Conservation (phyloP, 2,329 filamentous ascomycete species). For the Sclerotinia minor region DNA sequence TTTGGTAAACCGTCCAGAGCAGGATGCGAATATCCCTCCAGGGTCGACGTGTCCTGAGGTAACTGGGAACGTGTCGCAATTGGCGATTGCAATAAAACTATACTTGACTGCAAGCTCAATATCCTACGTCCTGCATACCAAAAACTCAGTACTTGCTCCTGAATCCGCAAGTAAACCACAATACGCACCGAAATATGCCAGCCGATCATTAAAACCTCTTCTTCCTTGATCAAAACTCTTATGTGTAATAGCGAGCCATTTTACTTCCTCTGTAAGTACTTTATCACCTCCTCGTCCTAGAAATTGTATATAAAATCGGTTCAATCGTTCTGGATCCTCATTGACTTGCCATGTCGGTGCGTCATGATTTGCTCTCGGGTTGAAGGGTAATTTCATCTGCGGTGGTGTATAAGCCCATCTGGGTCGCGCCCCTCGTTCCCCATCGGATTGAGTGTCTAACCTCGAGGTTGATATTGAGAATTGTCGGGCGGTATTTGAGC, state of each 20-base stretch:
- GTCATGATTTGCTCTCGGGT: constrained; percentile 50
- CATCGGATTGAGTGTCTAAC: constrained; percentile 40
- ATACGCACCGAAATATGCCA: constrained; percentile 79
- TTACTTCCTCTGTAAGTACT: constrained; percentile 83
- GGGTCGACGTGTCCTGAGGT: constrained; percentile 50
- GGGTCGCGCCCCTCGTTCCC: constrained; percentile 48
- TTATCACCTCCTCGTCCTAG: constrained; percentile 71
- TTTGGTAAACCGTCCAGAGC: constrained; percentile 73
- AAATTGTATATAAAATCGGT: constrained; percentile 74
- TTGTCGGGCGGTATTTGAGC: constrained; percentile 30
- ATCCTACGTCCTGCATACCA: constrained; percentile 54
- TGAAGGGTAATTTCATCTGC: constrained; percentile 67
- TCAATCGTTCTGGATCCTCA: constrained; percentile 68
- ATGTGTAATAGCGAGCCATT: constrained; percentile 96
- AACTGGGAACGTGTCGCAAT: constrained; percentile 38
- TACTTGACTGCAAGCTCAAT: constrained; percentile 61
- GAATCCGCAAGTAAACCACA: not conserved
- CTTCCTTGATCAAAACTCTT: constrained; percentile 97
- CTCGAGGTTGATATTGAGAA: constrained; percentile 35
- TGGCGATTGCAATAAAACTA: constrained; percentile 56
- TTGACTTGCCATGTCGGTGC: constrained; percentile 67
- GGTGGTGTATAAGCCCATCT: constrained; percentile 72
- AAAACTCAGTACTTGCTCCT: constrained; percentile 30
- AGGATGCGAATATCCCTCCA: constrained; percentile 68
- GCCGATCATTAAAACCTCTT: constrained; percentile 88